These are phyloP conservation scores for Pouteria glomerata DNA, from an alignment of 148 eudicot genomes.

Conservation along the genomic window DNA sequence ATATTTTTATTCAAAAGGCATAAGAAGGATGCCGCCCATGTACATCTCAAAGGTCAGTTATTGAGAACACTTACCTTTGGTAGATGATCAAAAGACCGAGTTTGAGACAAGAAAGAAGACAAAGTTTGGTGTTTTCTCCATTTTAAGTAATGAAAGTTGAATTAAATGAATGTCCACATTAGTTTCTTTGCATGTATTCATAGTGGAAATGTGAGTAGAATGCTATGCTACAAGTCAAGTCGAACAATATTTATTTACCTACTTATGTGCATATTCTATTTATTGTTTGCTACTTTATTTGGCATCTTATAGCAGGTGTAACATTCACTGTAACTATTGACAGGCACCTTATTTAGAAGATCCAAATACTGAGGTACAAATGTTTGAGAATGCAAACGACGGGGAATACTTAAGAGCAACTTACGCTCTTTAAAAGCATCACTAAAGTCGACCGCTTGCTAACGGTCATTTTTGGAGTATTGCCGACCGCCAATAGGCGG, in stretches of 20 bases:
- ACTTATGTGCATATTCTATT: neutral
- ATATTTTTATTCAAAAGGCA: too few species aligned
- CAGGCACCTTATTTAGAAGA: conserved; percentile 93
- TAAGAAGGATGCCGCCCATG: too few species aligned
- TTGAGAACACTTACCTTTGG: too few species aligned
- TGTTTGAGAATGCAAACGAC: conserved; percentile 94
- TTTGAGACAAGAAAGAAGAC: too few species aligned
- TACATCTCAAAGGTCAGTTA: too few species aligned
- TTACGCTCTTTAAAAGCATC: conserved; percentile 52
- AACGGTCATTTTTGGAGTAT: too few species aligned
- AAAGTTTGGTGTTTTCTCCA: too few species aligned
- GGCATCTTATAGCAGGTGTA: neutral
- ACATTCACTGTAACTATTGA: conserved; percentile 10
- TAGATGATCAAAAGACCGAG: neutral
- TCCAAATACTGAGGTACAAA: conserved; percentile 88
- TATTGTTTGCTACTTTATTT: neutral
- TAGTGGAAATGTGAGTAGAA: neutral
- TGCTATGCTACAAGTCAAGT: neutral
- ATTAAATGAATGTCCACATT: neutral
- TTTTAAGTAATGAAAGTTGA: too few species aligned
- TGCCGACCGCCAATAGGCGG: too few species aligned
- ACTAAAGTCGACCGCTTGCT: too few species aligned
- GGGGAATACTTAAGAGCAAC: conserved; percentile 85
- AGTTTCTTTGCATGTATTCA: neutral
- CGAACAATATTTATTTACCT: neutral